phyloP scores from a whole-genome alignment of 192 early-diverging fungal species.

The Backusella liffmaniae region DNA sequence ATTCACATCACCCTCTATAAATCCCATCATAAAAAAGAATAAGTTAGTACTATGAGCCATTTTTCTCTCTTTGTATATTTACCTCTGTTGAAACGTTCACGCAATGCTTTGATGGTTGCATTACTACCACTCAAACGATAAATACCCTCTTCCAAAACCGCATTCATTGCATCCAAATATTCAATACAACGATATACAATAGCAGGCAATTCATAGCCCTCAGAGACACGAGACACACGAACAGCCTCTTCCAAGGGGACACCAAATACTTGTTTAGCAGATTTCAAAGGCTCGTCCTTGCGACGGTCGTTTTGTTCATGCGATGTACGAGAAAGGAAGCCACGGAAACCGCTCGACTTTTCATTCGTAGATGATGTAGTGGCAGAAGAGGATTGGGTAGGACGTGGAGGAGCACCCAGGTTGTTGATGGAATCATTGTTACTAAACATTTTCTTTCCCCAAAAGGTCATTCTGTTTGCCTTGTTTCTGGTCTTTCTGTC shows the following conservation, averaged over 20 bases:
- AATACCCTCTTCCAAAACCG: slow-evolving; percentile 89
- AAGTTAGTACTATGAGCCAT: not conserved
- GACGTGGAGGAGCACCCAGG: slow-evolving; percentile 10
- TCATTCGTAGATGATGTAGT: not conserved
- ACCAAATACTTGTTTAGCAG: slow-evolving; percentile 71
- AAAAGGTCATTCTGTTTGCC: slow-evolving; percentile 36
- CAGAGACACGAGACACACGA: slow-evolving; percentile 64
- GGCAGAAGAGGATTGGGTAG: slow-evolving; percentile 14
- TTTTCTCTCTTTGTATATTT: slow-evolving; percentile 22
- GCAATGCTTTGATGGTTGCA: slow-evolving; percentile 69
- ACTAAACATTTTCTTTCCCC: slow-evolving; percentile 34
- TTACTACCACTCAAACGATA: slow-evolving; percentile 88
- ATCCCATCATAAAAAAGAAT: not conserved
- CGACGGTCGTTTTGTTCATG: slow-evolving; percentile 22
- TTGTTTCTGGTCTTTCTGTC: slow-evolving; percentile 29
- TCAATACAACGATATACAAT: slow-evolving; percentile 95
- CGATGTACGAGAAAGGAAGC: slow-evolving; percentile 21
- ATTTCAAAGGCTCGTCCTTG: slow-evolving; percentile 11
- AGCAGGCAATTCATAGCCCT: slow-evolving; percentile 82
- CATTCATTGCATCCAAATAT: slow-evolving; percentile 90
- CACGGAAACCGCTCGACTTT: slow-evolving; percentile 10
- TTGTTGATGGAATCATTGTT: not conserved
- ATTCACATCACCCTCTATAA: slow-evolving; percentile 70
- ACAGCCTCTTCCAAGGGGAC: slow-evolving; percentile 80
- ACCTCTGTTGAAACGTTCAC: slow-evolving; percentile 74